Conservation (phyloP, 805 yeast genomes). For the Candida sakaeoensis region DNA sequence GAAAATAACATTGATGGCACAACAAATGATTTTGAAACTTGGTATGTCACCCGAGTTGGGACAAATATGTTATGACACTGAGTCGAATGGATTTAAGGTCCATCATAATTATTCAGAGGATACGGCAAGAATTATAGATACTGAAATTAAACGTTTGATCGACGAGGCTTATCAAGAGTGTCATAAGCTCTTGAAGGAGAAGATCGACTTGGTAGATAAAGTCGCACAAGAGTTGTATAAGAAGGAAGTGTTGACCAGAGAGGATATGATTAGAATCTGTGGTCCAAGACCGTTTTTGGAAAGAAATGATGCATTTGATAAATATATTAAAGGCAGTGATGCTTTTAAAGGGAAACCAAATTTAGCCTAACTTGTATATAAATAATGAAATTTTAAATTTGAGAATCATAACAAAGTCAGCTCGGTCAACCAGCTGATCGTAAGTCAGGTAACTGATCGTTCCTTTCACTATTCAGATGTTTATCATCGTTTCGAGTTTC, state of each 20-base stretch:
- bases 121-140: slow-evolving; percentile 64
- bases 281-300: slow-evolving; percentile 80
- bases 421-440: too few species aligned
- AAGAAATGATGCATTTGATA: slow-evolving; percentile 84
- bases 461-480: too few species aligned
- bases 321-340: slow-evolving; percentile 59
- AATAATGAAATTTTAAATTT: neutral
- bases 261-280: slow-evolving; percentile 70
- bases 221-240: slow-evolving; percentile 71
- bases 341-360: slow-evolving; percentile 36
- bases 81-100: slow-evolving; percentile 44
- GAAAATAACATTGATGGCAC: slow-evolving; percentile 85
- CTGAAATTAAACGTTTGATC: slow-evolving; percentile 65
- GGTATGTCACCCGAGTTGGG: slow-evolving; percentile 90
- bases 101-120: slow-evolving; percentile 67
- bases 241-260: slow-evolving; percentile 78
- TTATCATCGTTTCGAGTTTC: too few species aligned
- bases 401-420: too few species aligned
- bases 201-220: slow-evolving; percentile 55
- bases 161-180: slow-evolving; percentile 64
- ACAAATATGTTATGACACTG: slow-evolving; percentile 51
- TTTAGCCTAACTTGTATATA: neutral
- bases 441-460: too few species aligned
- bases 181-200: slow-evolving; percentile 52
- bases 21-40: slow-evolving; percentile 79